phyloP scores from a whole-genome alignment of 805 yeast genomes.

The Metschnikowia drakensbergensis region DNA sequence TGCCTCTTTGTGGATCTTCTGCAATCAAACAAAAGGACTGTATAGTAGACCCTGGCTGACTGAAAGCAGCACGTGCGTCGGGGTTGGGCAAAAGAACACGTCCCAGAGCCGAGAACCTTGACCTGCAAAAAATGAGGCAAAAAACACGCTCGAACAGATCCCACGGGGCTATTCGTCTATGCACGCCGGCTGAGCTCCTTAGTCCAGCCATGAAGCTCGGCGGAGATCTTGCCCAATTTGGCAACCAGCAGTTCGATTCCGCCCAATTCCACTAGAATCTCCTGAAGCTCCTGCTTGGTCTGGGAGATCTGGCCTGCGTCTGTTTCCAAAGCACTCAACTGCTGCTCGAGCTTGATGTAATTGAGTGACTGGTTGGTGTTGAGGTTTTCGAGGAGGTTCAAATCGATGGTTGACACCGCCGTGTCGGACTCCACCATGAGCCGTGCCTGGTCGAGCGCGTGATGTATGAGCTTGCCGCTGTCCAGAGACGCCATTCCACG shows the following conservation, averaged over 20 bases:
- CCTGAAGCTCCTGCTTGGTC: conserved; percentile 23
- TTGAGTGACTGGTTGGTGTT: conserved; percentile 58
- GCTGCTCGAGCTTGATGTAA: conserved; percentile 43
- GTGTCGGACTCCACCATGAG: conserved; percentile 39
- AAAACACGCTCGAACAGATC: too few species aligned
- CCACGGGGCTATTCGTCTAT: background rate
- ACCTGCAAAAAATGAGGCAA: background rate
- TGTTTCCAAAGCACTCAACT: conserved; percentile 40
- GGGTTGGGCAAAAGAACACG: too few species aligned
- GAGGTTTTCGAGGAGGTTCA: conserved; percentile 49
- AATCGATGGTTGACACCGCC: conserved; percentile 39
- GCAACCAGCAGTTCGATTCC: conserved; percentile 34
- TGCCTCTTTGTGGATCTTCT: background rate
- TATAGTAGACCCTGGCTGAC: too few species aligned
- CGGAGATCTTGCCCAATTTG: conserved; percentile 38
- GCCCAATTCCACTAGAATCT: conserved; percentile 21
- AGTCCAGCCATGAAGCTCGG: conserved; percentile 11
- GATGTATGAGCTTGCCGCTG: conserved; percentile 25
- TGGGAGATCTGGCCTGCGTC: conserved; percentile 31
- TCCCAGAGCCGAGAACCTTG: background rate
- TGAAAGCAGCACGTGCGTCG: too few species aligned
- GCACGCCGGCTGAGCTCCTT: conserved; percentile 3
- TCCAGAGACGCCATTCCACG: conserved; percentile 25
- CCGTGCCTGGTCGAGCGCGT: conserved; percentile 29
- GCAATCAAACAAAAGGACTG: too few species aligned